phyloP scores from a whole-genome alignment of 2,329 filamentous ascomycete genomes.

The Dothidotthia symphoricarpi region DNA sequence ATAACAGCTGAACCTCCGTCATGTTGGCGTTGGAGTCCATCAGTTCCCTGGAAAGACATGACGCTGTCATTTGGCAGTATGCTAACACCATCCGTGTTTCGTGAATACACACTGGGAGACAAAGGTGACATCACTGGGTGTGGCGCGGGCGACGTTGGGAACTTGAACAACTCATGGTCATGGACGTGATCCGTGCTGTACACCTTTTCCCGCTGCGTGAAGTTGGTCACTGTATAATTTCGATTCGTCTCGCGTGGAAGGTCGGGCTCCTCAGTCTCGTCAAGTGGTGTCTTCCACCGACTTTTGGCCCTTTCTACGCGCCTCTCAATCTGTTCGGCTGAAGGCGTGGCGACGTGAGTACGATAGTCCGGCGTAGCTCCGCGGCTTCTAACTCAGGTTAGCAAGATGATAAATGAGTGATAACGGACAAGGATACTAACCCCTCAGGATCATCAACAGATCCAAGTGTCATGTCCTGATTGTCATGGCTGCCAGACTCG shows the following conservation, averaged over 20 bases:
- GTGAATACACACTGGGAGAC: conserved; percentile 51
- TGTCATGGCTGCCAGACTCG: too few species aligned
- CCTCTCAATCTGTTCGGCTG: conserved; percentile 40
- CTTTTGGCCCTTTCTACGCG: conserved; percentile 41
- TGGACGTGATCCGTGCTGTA: neutral
- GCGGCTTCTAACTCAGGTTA: too few species aligned
- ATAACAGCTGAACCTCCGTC: conserved; percentile 43
- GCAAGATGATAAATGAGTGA: too few species aligned
- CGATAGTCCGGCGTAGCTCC: neutral
- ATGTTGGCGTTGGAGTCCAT: conserved; percentile 7
- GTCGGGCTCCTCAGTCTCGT: conserved; percentile 31
- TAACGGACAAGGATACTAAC: too few species aligned
- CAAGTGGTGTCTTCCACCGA: conserved; percentile 45
- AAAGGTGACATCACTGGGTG: conserved; percentile 28
- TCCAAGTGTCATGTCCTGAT: too few species aligned
- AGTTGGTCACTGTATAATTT: conserved; percentile 14
- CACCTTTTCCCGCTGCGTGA: neutral
- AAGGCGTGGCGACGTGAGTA: conserved; percentile 27
- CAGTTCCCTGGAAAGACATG: conserved; percentile 22
- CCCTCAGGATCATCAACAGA: too few species aligned
- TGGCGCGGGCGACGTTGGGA: conserved; percentile 9
- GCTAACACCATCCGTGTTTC: conserved; percentile 42
- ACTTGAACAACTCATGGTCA: conserved; percentile 1
- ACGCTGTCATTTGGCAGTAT: conserved; percentile 37
- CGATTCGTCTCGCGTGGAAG: conserved; percentile 31